Evolutionary conservation across 1,284 basidiomycete genomes (phyloP), one percentile per base, ranked within the genome.

Genomic region (Microbotryum lychnidis-dioicae): DNA sequence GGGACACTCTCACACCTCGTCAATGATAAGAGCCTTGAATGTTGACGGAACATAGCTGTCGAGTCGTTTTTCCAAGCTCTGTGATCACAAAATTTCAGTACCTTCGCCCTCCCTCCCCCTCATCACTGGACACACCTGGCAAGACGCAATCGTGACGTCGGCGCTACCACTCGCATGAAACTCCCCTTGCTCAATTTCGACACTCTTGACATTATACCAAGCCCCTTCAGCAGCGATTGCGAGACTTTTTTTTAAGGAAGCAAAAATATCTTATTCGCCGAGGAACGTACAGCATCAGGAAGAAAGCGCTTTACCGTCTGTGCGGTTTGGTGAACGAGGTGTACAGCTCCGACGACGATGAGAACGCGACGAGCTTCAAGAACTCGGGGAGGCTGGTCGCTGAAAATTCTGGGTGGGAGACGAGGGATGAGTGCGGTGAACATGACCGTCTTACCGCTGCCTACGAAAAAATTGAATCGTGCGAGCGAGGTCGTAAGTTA

Each of bases 371-470:
- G 81, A 16, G 84, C n/a, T n/a, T n/a, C 84, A 25, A 25, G 2
- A 25, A 25, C 25, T 25, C 25, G 25, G 25, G 25, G 25, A 25
- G 25, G 3, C 25, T 25, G 2, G 25, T 25, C 25, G 25, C 25
- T 25, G 25, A 2, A 25, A 25, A 25, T 44, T 0, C 58, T 33
- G 0, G 63, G n/a, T 7, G 67, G 64, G 1, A 68, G 45, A 18
- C 59, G 51, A 12, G 46, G 49, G 52, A 93, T 79, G 21, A 93
- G 80, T 7, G 83, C 83, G 56, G 91, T 85, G 77, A 93, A 97
- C 62, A 93, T 87, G 1, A 89, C 89, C 1, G 93, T 97, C 76
- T 97, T 97, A 10, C 93, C 93, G 31, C 88, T 84, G 14, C 91
- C 76, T 21, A 93, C 91, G 1, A n/a, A 91, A 29, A 18, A n/a